Evolutionary conservation across 2,329 filamentous ascomycete genomes (phyloP).

Genomic region (Chlorencoelia australis): DNA sequence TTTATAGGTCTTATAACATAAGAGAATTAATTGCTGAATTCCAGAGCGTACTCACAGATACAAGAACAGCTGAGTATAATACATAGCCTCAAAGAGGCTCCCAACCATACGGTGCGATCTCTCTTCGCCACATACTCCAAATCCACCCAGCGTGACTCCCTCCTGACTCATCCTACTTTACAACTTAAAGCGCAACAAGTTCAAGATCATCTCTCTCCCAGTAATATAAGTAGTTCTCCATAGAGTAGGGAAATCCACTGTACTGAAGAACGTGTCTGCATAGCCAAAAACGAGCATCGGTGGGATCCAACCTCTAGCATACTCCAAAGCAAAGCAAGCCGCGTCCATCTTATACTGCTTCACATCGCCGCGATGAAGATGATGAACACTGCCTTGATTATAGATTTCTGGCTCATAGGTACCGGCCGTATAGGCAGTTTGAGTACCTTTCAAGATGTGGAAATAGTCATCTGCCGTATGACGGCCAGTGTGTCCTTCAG

Average conservation of each 20-base stretch:
- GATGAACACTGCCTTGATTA: slow-evolving; percentile 58
- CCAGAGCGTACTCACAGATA: too few species aligned
- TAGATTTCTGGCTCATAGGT: slow-evolving; percentile 60
- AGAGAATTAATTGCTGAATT: too few species aligned
- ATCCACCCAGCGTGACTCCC: background rate
- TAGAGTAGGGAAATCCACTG: slow-evolving; percentile 74
- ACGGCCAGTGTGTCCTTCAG: slow-evolving; percentile 78
- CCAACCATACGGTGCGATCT: too few species aligned
- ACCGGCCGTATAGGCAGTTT: slow-evolving; percentile 65
- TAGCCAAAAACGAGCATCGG: slow-evolving; percentile 88
- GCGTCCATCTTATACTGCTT: slow-evolving; percentile 80
- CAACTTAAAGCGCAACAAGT: slow-evolving; percentile 42
- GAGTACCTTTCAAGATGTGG: slow-evolving; percentile 72
- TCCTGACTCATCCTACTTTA: background rate
- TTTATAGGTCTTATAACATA: too few species aligned
- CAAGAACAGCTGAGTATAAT: too few species aligned
- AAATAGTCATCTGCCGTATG: slow-evolving; percentile 95
- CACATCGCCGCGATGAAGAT: slow-evolving; percentile 58
- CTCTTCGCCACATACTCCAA: background rate
- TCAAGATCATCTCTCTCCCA: slow-evolving; percentile 63
- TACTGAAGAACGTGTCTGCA: slow-evolving; percentile 70
- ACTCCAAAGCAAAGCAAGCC: slow-evolving; percentile 71
- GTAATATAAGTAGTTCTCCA: slow-evolving; percentile 71
- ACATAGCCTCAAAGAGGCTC: background rate
- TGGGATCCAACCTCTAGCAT: slow-evolving; percentile 82